These are phyloP conservation scores for Penicillium sp. DNA, from an alignment of 2,329 filamentous ascomycete genomes.

Conservation along the genomic window DNA sequence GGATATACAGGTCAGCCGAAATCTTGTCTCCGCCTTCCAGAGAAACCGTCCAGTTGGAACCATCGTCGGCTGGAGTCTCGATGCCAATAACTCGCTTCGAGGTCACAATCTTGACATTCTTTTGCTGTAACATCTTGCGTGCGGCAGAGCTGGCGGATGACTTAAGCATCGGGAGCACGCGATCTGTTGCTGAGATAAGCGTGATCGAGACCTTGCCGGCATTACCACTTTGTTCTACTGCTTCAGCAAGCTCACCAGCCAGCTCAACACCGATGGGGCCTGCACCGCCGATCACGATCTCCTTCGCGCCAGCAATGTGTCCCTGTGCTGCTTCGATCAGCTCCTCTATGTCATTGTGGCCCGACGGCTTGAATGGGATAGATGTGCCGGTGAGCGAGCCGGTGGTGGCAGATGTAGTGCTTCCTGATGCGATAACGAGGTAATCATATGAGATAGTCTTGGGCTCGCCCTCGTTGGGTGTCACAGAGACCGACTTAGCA, in stretches of 20 bases:
- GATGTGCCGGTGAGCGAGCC: conserved; percentile 27
- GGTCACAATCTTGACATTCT: conserved; percentile 49
- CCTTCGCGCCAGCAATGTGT: conserved; percentile 38
- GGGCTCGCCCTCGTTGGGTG: conserved; percentile 29
- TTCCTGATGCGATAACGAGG: conserved; percentile 57
- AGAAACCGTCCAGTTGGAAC: conserved; percentile 42
- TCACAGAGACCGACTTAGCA: conserved; percentile 46
- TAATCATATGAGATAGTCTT: conserved; percentile 49
- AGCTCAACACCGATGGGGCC: conserved; percentile 51
- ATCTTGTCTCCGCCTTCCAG: conserved; percentile 49
- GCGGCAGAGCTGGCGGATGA: conserved; percentile 39
- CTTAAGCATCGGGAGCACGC: conserved; percentile 30
- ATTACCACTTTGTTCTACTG: conserved; percentile 26
- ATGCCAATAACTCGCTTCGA: conserved; percentile 31
- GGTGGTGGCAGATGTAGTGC: conserved; percentile 45
- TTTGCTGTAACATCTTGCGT: conserved; percentile 46
- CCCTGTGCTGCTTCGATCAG: conserved; percentile 36
- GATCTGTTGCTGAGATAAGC: conserved; percentile 33
- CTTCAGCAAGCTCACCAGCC: conserved; percentile 50
- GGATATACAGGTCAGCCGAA: conserved; percentile 53
- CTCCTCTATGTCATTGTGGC: conserved; percentile 36
- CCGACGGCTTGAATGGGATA: conserved; percentile 45
- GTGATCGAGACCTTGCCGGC: conserved; percentile 40
- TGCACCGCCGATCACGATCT: conserved; percentile 50
- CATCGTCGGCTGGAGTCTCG: conserved; percentile 26